Percentiles rank a stretch among this genome's conserved stretches.
phyloP scores from a whole-genome alignment of 2,329 filamentous ascomycete species.

The Penicillium crustosum region DNA sequence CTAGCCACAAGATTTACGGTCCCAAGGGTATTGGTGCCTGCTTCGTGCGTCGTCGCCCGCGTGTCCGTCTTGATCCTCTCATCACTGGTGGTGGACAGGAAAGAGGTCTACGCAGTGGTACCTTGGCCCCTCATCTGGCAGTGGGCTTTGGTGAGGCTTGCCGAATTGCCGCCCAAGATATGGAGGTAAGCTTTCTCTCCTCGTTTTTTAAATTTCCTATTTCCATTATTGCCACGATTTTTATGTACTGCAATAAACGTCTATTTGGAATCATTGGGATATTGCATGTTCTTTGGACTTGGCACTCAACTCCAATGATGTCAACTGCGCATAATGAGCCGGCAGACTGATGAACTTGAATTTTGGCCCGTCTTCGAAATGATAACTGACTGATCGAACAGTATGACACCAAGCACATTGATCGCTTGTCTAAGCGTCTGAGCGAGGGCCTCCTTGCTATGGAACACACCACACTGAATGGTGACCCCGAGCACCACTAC shows the following conservation, averaged over 20 bases:
- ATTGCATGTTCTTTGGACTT: conserved; percentile 34
- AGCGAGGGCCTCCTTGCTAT: conserved; percentile 78
- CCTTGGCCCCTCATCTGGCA: conserved; percentile 80
- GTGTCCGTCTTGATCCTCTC: conserved; percentile 91
- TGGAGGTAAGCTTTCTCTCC: conserved; percentile 67
- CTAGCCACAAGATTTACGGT: conserved; percentile 97
- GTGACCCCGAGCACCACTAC: conserved; percentile 79
- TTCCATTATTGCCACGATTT: conserved; percentile 53
- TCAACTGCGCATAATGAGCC: conserved; percentile 65
- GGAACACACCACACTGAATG: conserved; percentile 91
- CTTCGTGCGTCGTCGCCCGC: conserved; percentile 86
- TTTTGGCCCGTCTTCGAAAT: neutral
- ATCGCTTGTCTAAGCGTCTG: conserved; percentile 77
- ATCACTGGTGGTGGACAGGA: conserved; percentile 97
- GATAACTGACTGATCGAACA: conserved; percentile 42
- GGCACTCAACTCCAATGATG: conserved; percentile 55
- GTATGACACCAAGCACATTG: conserved; percentile 90
- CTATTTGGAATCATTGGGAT: conserved; percentile 70
- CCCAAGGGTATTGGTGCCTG: conserved; percentile 97
- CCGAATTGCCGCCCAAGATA: conserved; percentile 83
- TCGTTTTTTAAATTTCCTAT: conserved; percentile 18
- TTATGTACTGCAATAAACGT: conserved; percentile 78
- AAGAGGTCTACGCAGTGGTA: conserved; percentile 89
- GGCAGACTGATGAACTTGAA: neutral
- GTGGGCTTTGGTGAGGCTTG: conserved; percentile 97